A percentile compares a stretch with the other conserved stretches of the same genome.
Conservation (phyloP, 257 asterid species). For the Fraxinus quadrangulata region DNA sequence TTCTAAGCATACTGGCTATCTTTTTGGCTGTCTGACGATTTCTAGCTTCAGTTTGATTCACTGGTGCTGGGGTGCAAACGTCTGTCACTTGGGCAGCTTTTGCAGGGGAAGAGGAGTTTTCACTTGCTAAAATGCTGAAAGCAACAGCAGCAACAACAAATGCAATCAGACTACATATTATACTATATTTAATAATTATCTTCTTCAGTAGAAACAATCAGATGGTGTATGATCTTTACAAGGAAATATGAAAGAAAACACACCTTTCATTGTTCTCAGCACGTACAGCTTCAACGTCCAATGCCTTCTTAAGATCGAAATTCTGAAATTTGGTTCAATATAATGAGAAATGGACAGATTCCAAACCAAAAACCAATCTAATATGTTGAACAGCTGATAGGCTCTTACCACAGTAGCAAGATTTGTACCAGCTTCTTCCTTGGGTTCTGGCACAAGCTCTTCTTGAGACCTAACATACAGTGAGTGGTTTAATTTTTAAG, state of each 20-base stretch:
- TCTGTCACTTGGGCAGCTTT: conserved; percentile 40
- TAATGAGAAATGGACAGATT: conserved; percentile 20
- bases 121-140: conserved; percentile 28
- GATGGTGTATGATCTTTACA: background rate
- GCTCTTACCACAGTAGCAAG: conserved; percentile 22
- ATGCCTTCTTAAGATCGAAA: conserved; percentile 25
- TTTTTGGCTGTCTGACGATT: conserved; percentile 61
- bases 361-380: conserved; percentile 1
- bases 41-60: conserved; percentile 38
- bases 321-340: conserved; percentile 27
- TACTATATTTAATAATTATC: background rate
- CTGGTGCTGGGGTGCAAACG: conserved; percentile 69
- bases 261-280: conserved; percentile 34
- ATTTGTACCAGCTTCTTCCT: conserved; percentile 24
- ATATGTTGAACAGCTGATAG: background rate
- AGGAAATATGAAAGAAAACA: conserved; percentile 14
- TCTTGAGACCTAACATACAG: conserved; percentile 20
- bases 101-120: conserved; percentile 19
- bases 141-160: conserved; percentile 15
- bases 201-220: background rate
- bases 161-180: background rate
- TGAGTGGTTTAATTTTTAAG: too few relatives aligned
- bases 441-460: conserved; percentile 27
- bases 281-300: conserved; percentile 20
- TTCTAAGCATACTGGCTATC: conserved; percentile 60